A percentile compares a stretch with the other conserved stretches of the same genome.
Conservation (phyloP, 345 rosid species). For the Populus deltoides region DNA sequence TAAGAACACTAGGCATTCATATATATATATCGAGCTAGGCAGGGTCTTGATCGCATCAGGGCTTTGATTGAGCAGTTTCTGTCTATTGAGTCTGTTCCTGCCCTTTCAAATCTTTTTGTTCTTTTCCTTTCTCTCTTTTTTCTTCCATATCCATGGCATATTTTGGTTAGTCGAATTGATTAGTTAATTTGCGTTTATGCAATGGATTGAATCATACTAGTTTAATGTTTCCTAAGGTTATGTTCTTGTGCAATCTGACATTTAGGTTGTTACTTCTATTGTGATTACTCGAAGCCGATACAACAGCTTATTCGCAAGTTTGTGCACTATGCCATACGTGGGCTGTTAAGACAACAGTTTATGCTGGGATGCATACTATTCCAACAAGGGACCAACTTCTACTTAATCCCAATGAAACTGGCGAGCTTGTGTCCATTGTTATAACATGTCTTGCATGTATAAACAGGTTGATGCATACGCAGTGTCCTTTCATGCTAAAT, state of each 20-base stretch:
- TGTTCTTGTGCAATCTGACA: not conserved
- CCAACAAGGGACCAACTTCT: constrained; percentile 78
- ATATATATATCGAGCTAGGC: constrained; percentile 78
- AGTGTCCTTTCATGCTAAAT: not conserved
- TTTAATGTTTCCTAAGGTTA: not conserved
- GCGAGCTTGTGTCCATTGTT: constrained; percentile 27
- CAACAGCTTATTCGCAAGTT: constrained; percentile 77
- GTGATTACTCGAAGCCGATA: constrained; percentile 76
- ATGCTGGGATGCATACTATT: constrained; percentile 91
- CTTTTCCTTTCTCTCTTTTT: not conserved
- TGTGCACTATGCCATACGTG: constrained; percentile 89
- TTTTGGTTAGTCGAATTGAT: too few relatives aligned
- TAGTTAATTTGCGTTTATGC: not conserved
- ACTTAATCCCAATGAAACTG: constrained; percentile 73
- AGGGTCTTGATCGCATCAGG: constrained; percentile 86
- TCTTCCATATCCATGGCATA: not conserved
- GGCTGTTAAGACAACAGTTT: constrained; percentile 85
- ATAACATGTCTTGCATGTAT: not conserved
- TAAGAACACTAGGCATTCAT: constrained; percentile 74
- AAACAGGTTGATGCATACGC: not conserved
- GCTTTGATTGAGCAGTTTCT: constrained; percentile 73
- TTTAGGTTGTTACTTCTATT: not conserved
- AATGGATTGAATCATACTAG: not conserved
- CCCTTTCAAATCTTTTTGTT: not conserved
- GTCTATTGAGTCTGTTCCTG: constrained; percentile 40